Percentiles rank a stretch among this genome's conserved stretches.
These are phyloP conservation scores for Berberis vulgaris DNA, from an alignment of 164 flowering plant species.

Conservation along the genomic window DNA sequence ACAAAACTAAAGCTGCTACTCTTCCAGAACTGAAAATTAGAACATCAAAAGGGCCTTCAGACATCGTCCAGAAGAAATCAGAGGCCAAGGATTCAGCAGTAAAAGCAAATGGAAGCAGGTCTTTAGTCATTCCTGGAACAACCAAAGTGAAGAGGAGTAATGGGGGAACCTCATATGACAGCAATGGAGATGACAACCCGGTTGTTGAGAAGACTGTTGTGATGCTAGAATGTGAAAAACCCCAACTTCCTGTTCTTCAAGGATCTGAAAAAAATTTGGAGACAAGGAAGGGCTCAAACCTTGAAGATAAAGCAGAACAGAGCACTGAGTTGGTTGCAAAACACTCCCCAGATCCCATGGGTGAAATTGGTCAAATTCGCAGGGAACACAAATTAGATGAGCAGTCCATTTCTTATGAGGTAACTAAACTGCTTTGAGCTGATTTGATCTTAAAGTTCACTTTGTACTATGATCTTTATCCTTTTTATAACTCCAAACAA, in stretches of 20 bases:
- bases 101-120: constrained; percentile 23
- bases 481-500: too few relatives aligned
- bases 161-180: constrained; percentile 17
- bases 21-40: constrained; percentile 70
- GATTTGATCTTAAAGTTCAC: not conserved
- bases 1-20: constrained; percentile 58
- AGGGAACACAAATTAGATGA: constrained; percentile 17
- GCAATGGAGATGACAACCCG: constrained; percentile 43
- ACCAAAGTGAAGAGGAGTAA: constrained; percentile 18
- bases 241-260: constrained; percentile 20
- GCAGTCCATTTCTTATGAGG: constrained; percentile 29
- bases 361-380: constrained; percentile 21
- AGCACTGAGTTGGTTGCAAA: constrained; percentile 19
- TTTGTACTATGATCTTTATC: not conserved
- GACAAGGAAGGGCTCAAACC: constrained; percentile 9
- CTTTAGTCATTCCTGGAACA: constrained; percentile 22
- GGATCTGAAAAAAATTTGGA: constrained; percentile 24
- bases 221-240: constrained; percentile 57
- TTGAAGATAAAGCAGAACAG: constrained; percentile 12
- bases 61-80: constrained; percentile 20
- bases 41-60: constrained; percentile 30
- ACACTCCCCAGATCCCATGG: constrained; percentile 21
- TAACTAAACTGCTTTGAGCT: constrained; percentile 13
- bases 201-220: constrained; percentile 76
- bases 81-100: constrained; percentile 23